These are phyloP conservation scores for Xerocomellus dryophilus DNA, from an alignment of 768 basidiomycete species.

Conservation along the genomic window DNA sequence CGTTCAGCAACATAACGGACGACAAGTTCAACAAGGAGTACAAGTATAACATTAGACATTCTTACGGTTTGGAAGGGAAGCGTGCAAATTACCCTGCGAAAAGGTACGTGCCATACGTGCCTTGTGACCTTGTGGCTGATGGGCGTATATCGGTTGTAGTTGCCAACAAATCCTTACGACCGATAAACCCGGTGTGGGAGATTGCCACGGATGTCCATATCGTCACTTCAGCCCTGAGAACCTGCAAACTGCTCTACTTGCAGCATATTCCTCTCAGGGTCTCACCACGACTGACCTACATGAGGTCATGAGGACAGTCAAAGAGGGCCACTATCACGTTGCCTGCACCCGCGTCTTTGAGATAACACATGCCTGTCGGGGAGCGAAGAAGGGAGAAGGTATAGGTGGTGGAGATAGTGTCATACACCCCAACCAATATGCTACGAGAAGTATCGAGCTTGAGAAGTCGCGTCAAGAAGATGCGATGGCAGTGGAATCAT, in stretches of 20 bases:
- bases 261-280: conserved; percentile 62
- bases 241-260: conserved; percentile 70
- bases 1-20: conserved; percentile 75
- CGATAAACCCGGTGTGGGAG: conserved; percentile 62
- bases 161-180: conserved; percentile 83
- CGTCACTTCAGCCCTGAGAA: conserved; percentile 84
- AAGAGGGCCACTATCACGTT: conserved; percentile 82
- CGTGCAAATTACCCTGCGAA: conserved; percentile 92
- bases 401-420: conserved; percentile 82
- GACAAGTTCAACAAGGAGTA: conserved; percentile 98
- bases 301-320: conserved; percentile 80
- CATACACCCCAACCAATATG: conserved; percentile 92
- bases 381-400: conserved; percentile 88
- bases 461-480: conserved; percentile 44
- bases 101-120: conserved; percentile 49
- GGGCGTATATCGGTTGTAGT: conserved; percentile 39
- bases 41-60: conserved; percentile 95
- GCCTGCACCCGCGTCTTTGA: conserved; percentile 98
- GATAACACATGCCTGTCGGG: conserved; percentile 70
- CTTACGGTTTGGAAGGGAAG: conserved; percentile 91
- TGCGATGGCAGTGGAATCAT: conserved; percentile 41
- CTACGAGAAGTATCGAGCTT: conserved; percentile 68
- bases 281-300: conserved; percentile 66
- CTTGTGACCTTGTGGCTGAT: background rate
- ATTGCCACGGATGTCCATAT: conserved; percentile 90